phyloP scores from a whole-genome alignment of 2,329 filamentous ascomycete genomes.

The Catunica adiposa region DNA sequence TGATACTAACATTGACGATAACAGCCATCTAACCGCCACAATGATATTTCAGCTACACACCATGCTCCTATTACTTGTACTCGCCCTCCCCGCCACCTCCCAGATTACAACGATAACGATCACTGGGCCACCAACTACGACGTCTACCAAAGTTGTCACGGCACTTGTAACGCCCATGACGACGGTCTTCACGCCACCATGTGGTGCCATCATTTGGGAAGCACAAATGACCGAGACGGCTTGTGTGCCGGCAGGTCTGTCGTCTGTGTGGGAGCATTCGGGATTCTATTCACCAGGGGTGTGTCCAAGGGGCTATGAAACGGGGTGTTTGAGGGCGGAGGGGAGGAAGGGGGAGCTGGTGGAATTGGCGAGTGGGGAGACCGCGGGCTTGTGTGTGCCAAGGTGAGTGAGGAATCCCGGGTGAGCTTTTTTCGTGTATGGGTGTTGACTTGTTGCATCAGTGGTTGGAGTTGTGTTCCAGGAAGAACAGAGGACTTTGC shows the following conservation, averaged over 20 bases:
- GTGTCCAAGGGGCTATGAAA: slow-evolving; percentile 19
- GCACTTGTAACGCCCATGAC: slow-evolving; percentile 9
- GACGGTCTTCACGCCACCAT: slow-evolving; percentile 9
- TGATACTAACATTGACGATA: neutral
- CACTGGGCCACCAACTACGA: neutral
- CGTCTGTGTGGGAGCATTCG: slow-evolving; percentile 17
- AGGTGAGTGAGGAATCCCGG: slow-evolving; percentile 14
- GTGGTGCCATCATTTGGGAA: slow-evolving; percentile 7
- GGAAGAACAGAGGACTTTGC: slow-evolving; percentile 18
- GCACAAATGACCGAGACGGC: slow-evolving; percentile 3
- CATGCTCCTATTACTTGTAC: neutral
- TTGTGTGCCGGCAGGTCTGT: slow-evolving; percentile 11
- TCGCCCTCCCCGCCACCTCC: neutral
- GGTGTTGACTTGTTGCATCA: neutral
- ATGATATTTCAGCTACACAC: neutral
- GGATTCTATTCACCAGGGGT: slow-evolving; percentile 21
- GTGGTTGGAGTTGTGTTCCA: slow-evolving; percentile 10
- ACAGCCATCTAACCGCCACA: neutral
- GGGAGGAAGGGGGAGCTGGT: slow-evolving; percentile 14
- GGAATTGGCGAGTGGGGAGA: slow-evolving; percentile 18
- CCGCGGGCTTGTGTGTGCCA: slow-evolving; percentile 19
- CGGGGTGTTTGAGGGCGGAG: slow-evolving; percentile 18
- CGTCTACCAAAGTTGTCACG: neutral
- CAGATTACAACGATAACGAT: slow-evolving; percentile 7
- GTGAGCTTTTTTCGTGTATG: neutral